phyloP scores from a whole-genome alignment of 2,329 filamentous ascomycete species.

The Pochonia chlamydosporia region DNA sequence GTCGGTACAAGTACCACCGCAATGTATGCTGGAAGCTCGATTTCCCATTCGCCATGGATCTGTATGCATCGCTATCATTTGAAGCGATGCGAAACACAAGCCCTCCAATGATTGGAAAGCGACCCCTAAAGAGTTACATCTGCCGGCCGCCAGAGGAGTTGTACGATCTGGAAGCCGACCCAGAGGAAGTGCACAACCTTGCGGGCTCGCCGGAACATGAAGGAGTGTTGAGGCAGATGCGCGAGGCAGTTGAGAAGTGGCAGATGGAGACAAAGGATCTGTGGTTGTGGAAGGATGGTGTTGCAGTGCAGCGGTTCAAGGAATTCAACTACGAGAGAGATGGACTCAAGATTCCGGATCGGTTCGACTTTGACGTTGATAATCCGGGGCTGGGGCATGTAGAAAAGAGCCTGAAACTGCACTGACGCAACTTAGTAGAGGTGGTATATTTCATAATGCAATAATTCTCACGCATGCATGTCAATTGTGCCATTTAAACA shows the following conservation, averaged over 20 bases:
- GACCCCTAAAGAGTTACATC: conserved; percentile 35
- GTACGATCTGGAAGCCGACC: conserved; percentile 39
- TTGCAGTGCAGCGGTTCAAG: conserved; percentile 15
- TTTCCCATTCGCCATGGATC: conserved; percentile 41
- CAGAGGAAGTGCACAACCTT: conserved; percentile 39
- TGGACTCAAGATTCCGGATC: conserved; percentile 21
- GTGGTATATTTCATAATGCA: too few relatives aligned
- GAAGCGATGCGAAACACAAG: conserved; percentile 36
- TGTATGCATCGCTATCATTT: conserved; percentile 37
- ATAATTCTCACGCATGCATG: too few relatives aligned
- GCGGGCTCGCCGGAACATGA: conserved; percentile 18
- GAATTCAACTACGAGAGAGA: conserved; percentile 16
- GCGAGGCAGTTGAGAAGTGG: conserved; percentile 21
- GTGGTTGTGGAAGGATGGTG: conserved; percentile 23
- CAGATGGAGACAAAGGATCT: conserved; percentile 20
- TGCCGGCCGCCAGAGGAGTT: conserved; percentile 38
- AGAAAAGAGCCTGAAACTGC: conserved; percentile 5
- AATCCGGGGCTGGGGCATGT: conserved; percentile 6
- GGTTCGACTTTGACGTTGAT: conserved; percentile 21
- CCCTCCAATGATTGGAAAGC: conserved; percentile 26
- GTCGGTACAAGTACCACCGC: conserved; percentile 42
- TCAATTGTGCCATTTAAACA: too few relatives aligned
- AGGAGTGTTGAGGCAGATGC: conserved; percentile 24
- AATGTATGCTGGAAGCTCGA: conserved; percentile 43
- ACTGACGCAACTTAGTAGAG: too few relatives aligned